Evolutionary conservation across 345 rosid species (phyloP).

Genomic region (Eucalyptus erythrocorys): DNA sequence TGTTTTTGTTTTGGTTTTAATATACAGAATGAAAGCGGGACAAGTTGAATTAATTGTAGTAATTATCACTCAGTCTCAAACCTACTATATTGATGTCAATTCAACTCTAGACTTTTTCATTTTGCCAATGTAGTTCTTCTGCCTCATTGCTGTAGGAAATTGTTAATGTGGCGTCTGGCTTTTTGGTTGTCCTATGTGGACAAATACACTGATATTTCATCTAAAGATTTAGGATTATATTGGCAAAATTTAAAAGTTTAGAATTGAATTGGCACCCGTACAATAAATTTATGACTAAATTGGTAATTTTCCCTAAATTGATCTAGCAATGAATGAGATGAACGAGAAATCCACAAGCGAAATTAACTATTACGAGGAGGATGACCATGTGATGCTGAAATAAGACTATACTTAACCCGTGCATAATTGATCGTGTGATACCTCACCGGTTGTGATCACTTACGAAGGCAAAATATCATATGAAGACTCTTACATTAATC

Average conservation of each 20-base stretch:
- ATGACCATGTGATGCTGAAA: neutral
- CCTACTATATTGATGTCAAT: neutral
- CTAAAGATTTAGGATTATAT: neutral
- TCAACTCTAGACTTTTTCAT: neutral
- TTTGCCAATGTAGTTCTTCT: neutral
- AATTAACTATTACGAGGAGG: neutral
- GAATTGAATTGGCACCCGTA: neutral
- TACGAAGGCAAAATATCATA: neutral
- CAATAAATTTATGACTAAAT: neutral
- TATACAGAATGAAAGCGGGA: neutral
- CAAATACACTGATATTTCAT: neutral
- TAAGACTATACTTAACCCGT: neutral
- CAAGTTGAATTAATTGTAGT: neutral
- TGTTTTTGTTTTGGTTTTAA: neutral
- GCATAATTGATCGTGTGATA: neutral
- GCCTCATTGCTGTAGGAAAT: neutral
- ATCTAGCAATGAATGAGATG: neutral
- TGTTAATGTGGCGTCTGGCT: rapidly evolving
- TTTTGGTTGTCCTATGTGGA: neutral
- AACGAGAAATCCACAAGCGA: neutral
- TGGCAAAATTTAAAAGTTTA: neutral
- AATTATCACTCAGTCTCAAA: neutral
- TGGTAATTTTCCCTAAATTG: neutral
- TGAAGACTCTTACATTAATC: neutral
- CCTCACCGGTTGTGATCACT: neutral